These are phyloP conservation scores for Nicotiana undulata DNA, from an alignment of 257 asterid genomes.

Conservation along the genomic window DNA sequence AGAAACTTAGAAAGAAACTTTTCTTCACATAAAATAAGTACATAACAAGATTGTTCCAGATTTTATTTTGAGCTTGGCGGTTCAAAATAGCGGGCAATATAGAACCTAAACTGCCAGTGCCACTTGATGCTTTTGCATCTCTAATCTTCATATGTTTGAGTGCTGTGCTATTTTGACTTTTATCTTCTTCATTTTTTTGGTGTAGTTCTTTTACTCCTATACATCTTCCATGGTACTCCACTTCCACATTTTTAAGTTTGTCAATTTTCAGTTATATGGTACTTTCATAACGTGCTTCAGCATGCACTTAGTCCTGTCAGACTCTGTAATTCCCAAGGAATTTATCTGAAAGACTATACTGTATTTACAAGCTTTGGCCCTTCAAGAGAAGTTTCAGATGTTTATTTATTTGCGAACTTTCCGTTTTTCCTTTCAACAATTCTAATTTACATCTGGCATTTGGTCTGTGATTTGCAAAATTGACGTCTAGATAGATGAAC, in stretches of 20 bases:
- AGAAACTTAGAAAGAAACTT: background rate
- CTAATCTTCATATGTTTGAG: too few species aligned
- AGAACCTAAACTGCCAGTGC: conserved; percentile 5
- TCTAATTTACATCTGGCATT: background rate
- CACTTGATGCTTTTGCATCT: background rate
- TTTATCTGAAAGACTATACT: background rate
- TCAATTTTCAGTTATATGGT: background rate
- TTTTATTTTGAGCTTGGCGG: background rate
- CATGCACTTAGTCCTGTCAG: background rate
- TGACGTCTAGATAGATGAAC: background rate
- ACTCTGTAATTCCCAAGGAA: background rate
- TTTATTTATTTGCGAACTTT: background rate
- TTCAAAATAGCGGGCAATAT: background rate
- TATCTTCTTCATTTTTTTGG: background rate
- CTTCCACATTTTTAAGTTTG: background rate
- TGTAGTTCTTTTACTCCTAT: background rate
- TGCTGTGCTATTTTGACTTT: background rate
- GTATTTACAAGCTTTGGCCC: background rate
- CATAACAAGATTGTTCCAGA: background rate
- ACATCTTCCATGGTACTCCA: background rate
- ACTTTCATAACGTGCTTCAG: background rate
- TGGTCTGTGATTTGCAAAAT: background rate
- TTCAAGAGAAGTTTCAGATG: background rate
- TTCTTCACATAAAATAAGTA: background rate
- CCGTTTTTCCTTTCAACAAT: background rate